Conservation (phyloP, 2,329 filamentous ascomycete genomes). For the Colletotrichum gigasporum region DNA sequence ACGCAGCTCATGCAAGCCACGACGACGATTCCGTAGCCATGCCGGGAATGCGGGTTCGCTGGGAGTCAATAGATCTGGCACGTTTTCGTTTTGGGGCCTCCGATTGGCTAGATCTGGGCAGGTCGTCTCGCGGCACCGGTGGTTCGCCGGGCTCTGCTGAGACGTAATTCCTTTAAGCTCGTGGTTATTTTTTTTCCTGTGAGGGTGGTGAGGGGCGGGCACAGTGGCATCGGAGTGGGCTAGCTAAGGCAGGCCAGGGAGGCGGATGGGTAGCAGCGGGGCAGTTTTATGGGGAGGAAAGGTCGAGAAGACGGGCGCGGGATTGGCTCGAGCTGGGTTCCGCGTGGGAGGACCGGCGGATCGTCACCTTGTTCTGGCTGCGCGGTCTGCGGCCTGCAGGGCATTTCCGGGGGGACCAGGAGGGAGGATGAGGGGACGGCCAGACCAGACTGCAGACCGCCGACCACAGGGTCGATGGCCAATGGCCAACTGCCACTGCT, state of each 20-base stretch:
- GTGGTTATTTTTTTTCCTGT: not conserved
- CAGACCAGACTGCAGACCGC: not conserved
- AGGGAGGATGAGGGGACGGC: not conserved
- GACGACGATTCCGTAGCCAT: not conserved
- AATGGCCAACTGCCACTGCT: too few relatives aligned
- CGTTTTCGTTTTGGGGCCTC: slow-evolving; percentile 10
- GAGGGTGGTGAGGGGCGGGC: not conserved
- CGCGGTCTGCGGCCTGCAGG: too few relatives aligned
- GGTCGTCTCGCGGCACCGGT: not conserved
- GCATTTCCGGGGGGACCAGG: not conserved
- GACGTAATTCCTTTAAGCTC: slow-evolving; percentile 26
- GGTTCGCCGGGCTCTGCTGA: not conserved
- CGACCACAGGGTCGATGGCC: too few relatives aligned
- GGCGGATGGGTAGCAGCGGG: not conserved
- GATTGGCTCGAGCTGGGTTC: slow-evolving; percentile 6
- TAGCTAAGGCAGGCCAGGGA: not conserved
- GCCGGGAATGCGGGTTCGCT: slow-evolving; percentile 32
- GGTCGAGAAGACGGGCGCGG: not conserved
- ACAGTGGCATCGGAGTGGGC: not conserved
- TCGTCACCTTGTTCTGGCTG: too few relatives aligned
- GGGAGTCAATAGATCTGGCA: slow-evolving; percentile 33
- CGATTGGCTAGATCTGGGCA: slow-evolving; percentile 27
- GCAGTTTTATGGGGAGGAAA: not conserved
- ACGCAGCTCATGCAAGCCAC: not conserved
- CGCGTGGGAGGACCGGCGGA: not conserved